Conservation (phyloP, 441 rosid genomes). For the Dalechampia spathulata region DNA sequence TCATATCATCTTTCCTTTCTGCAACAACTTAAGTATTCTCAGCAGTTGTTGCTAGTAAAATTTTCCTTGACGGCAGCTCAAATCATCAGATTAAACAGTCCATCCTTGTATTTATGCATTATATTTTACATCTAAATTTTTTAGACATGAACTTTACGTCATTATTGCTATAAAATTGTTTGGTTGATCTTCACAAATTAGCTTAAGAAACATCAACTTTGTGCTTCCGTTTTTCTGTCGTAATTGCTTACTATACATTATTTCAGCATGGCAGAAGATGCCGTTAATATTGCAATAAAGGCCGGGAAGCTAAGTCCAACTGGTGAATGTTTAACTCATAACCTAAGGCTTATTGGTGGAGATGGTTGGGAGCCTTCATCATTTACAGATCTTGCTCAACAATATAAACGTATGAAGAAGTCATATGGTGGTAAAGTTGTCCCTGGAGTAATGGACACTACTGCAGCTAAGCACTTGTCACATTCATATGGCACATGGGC, state of each 20-base stretch:
- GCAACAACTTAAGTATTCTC: not conserved
- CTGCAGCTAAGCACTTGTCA: conserved; percentile 80
- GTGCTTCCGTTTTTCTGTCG: too few relatives aligned
- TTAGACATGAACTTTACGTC: too few relatives aligned
- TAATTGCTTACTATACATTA: conserved; percentile 22
- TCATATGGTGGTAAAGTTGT: conserved; percentile 66
- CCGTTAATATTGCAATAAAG: conserved; percentile 77
- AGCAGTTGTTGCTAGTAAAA: too few relatives aligned
- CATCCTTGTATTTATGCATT: not conserved
- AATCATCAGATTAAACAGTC: not conserved
- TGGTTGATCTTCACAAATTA: too few relatives aligned
- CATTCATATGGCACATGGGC: conserved; percentile 87
- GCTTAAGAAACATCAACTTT: too few relatives aligned
- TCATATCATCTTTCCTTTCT: too few relatives aligned
- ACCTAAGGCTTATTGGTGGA: conserved; percentile 61
- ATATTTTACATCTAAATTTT: too few relatives aligned
- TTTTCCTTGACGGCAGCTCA: too few relatives aligned
- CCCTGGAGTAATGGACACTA: conserved; percentile 84
- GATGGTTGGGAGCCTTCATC: conserved; percentile 88
- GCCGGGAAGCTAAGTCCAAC: conserved; percentile 64
- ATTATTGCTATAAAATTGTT: too few relatives aligned
- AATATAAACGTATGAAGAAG: conserved; percentile 81
- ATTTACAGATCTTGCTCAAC: conserved; percentile 84
- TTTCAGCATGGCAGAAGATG: conserved; percentile 99
- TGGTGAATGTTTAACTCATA: conserved; percentile 48